Evolutionary conservation across 2,329 filamentous ascomycete genomes (phyloP).

Genomic region (Sarocladium brachiariae): DNA sequence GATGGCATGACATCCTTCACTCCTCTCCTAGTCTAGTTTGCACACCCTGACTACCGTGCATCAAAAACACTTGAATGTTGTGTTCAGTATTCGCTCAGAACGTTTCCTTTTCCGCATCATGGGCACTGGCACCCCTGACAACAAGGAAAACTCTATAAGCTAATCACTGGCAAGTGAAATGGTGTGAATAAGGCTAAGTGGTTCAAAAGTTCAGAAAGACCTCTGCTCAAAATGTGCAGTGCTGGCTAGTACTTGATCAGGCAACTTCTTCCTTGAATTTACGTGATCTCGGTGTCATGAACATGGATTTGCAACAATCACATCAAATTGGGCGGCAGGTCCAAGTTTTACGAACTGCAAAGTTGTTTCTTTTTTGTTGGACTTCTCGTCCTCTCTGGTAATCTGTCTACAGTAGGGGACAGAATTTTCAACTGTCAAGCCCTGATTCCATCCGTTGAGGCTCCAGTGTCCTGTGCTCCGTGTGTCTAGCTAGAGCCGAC

Average conservation of each 20-base stretch:
- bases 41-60: no score
- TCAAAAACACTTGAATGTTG: no score
- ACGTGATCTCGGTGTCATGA: no score
- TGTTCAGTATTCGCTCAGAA: no score
- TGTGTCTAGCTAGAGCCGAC: background rate
- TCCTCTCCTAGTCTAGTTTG: no score
- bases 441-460: constrained; percentile 8
- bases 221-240: no score
- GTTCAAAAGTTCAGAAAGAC: background rate
- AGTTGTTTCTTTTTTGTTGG: constrained; percentile 4
- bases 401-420: constrained; percentile 8
- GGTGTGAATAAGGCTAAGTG: no score
- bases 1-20: no score
- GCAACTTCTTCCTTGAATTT: constrained; percentile 48
- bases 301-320: no score
- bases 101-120: background rate
- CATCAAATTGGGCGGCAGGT: no score
- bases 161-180: no score
- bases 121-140: background rate
- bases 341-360: constrained; percentile 1
- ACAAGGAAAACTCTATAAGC: constrained; percentile 15
- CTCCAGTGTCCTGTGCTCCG: background rate
- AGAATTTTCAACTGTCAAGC: constrained; percentile 7
- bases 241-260: no score
- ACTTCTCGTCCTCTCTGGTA: constrained; percentile 18